Conservation (phyloP, 2,329 filamentous ascomycete genomes). For the Talaromyces atroroseus region DNA sequence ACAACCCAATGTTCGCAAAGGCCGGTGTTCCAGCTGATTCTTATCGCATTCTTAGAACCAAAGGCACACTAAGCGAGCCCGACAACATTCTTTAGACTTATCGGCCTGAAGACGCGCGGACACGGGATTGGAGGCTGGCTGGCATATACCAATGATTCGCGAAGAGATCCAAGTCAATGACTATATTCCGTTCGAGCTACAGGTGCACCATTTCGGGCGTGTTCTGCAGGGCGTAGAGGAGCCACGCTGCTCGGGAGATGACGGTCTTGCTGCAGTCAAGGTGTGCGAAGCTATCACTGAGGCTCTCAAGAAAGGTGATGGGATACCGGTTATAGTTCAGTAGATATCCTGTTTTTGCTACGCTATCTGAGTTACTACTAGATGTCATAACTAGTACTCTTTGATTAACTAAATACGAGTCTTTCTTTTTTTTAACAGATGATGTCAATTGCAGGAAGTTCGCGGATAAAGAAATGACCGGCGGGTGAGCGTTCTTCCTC, state of each 20-base stretch:
- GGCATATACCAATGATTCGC: not conserved
- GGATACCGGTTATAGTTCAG: not conserved
- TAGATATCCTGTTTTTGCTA: not conserved
- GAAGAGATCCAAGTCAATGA: not conserved
- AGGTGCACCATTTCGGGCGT: not conserved
- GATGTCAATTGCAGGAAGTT: no score
- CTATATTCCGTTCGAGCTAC: not conserved
- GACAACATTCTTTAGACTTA: conserved; percentile 10
- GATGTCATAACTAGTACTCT: no score
- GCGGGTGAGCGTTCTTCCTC: not conserved
- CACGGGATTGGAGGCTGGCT: not conserved
- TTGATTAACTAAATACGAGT: no score
- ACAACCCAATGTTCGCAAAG: conserved; percentile 13
- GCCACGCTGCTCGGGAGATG: conserved; percentile 14
- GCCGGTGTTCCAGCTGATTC: conserved; percentile 5
- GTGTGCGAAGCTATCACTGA: conserved; percentile 13
- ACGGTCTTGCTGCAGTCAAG: conserved; percentile 13
- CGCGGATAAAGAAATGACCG: not conserved
- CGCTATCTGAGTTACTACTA: not conserved
- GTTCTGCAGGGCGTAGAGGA: conserved; percentile 7
- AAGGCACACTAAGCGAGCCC: conserved; percentile 9
- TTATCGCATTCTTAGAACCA: conserved; percentile 12
- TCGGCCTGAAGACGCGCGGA: not conserved
- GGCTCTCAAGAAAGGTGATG: not conserved
- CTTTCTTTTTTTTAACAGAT: no score